Conservation (phyloP, 2,329 filamentous ascomycete genomes). For the Sclerotinia trifoliorum region DNA sequence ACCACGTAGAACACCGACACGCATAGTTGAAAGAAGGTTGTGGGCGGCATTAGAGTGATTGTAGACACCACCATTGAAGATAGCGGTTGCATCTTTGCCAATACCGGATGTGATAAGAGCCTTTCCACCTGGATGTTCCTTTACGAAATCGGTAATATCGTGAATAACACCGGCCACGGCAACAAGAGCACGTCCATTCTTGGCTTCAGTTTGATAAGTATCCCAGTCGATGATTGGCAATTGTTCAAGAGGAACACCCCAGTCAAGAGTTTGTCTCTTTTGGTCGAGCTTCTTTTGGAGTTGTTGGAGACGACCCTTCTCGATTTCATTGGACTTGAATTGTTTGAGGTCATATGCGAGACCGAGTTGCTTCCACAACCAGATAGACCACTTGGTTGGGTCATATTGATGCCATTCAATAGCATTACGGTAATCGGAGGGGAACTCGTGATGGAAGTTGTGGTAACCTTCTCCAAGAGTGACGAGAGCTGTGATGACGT, state of each 20-base stretch:
- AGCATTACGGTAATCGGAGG: conserved; percentile 88
- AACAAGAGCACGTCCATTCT: conserved; percentile 74
- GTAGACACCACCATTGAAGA: conserved; percentile 91
- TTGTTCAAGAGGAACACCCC: conserved; percentile 82
- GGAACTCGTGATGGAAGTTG: conserved; percentile 96
- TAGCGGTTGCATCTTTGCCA: conserved; percentile 84
- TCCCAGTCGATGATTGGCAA: conserved; percentile 85
- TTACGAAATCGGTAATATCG: conserved; percentile 80
- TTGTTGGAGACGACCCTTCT: conserved; percentile 87
- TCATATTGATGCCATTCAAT: conserved; percentile 92
- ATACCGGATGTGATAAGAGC: conserved; percentile 79
- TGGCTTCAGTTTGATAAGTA: conserved; percentile 74
- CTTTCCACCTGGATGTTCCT: conserved; percentile 87
- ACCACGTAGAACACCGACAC: conserved; percentile 80
- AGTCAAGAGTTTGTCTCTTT: conserved; percentile 78
- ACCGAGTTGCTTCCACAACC: conserved; percentile 78
- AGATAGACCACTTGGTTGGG: conserved; percentile 88
- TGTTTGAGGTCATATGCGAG: conserved; percentile 86
- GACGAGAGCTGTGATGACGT: conserved; percentile 80
- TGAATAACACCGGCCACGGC: conserved; percentile 83
- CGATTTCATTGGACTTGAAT: conserved; percentile 88
- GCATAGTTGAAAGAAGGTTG: conserved; percentile 85
- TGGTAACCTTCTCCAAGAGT: conserved; percentile 89
- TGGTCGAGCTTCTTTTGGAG: conserved; percentile 90
- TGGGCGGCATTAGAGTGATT: conserved; percentile 87